Percentiles rank a stretch among this genome's conserved stretches.
Conservation (phyloP, 306 rosid species). For the Quercus alba region DNA sequence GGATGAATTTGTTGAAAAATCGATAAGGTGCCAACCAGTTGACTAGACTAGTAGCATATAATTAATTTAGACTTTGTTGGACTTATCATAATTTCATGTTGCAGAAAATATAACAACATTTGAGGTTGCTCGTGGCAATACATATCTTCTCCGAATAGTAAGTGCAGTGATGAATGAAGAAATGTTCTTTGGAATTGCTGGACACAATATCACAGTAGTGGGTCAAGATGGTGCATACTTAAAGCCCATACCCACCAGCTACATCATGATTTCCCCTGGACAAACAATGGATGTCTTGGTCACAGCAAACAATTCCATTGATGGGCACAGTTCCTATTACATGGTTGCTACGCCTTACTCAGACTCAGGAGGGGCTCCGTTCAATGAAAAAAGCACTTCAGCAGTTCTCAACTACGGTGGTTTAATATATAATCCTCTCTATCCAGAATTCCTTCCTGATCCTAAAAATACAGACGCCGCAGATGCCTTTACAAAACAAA, state of each 20-base stretch:
- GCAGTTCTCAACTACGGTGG: conserved; percentile 30
- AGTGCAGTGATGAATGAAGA: conserved; percentile 39
- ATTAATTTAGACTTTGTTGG: too few species aligned
- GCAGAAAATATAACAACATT: conserved; percentile 31
- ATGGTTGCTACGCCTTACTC: conserved; percentile 25
- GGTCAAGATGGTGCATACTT: conserved; percentile 35
- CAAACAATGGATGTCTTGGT: conserved; percentile 49
- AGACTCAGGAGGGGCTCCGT: background rate
- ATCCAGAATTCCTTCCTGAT: conserved; percentile 21
- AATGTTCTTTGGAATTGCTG: conserved; percentile 34
- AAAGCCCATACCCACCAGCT: conserved; percentile 26
- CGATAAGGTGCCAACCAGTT: too few species aligned
- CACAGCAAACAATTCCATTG: conserved; percentile 19
- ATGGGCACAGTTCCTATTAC: conserved; percentile 16
- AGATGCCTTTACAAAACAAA: conserved; percentile 7
- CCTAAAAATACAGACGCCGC: conserved; percentile 1
- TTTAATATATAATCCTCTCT: background rate
- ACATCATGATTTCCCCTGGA: conserved; percentile 43
- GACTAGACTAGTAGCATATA: too few species aligned
- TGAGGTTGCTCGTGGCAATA: conserved; percentile 1
- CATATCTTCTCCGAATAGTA: conserved; percentile 14
- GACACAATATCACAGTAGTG: conserved; percentile 35
- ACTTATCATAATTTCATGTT: background rate
- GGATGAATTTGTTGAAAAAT: too few species aligned
- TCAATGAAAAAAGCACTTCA: conserved; percentile 2